Evolutionary conservation across 805 yeast genomes (phyloP).

Genomic region (Komagataella pastoris): DNA sequence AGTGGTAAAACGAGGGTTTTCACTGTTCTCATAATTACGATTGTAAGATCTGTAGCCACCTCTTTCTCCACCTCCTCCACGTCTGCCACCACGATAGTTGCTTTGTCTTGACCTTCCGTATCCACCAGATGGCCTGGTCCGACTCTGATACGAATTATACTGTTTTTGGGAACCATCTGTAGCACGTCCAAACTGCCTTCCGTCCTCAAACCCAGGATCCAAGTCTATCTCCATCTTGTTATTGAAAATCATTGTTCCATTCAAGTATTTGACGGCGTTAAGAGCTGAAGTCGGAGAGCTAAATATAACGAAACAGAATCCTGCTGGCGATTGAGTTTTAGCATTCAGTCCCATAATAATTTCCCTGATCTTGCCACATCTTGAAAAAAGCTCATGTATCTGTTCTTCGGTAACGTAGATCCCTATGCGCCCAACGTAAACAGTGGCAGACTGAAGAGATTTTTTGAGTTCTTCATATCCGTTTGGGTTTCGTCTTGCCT

Average conservation of each 20-base stretch:
- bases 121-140: constrained; percentile 9
- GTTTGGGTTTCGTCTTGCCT: constrained; percentile 39
- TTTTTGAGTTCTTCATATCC: constrained; percentile 53
- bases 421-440: constrained; percentile 85
- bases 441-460: constrained; percentile 56
- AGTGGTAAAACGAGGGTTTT: constrained; percentile 2
- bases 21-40: constrained; percentile 2
- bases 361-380: constrained; percentile 65
- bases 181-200: constrained; percentile 94
- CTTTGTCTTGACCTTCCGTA: constrained; percentile 5
- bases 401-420: constrained; percentile 94
- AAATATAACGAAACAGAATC: constrained; percentile 88
- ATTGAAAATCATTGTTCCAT: constrained; percentile 76
- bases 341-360: constrained; percentile 94
- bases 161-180: constrained; percentile 76
- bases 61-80: constrained; percentile 25
- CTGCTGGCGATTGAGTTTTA: constrained; percentile 86
- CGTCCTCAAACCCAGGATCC: constrained; percentile 93
- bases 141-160: constrained; percentile 6
- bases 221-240: constrained; percentile 73
- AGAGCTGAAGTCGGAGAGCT: constrained; percentile 56
- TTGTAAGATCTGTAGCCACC: constrained; percentile 34
- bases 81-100: neutral
- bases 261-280: constrained; percentile 70
- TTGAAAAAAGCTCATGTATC: constrained; percentile 72